A percentile compares a stretch with the other conserved stretches of the same genome.
phyloP scores from a whole-genome alignment of 768 basidiomycete species.

The Tylopilus cervinicoccineus region DNA sequence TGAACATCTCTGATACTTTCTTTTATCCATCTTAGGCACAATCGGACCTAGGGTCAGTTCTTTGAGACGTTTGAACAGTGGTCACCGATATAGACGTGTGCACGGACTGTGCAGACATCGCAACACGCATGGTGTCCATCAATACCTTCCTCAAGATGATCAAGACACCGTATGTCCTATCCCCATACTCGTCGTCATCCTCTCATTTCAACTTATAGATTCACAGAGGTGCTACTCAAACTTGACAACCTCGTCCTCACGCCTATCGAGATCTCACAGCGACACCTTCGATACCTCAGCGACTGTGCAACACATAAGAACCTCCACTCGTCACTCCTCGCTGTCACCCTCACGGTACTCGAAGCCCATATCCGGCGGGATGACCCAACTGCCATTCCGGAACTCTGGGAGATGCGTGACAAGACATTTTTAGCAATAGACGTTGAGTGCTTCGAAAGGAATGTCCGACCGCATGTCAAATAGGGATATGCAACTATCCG shows the following conservation, averaged over 20 bases:
- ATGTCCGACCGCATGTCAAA: slow-evolving; percentile 62
- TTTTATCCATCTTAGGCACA: slow-evolving; percentile 50
- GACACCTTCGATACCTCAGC: slow-evolving; percentile 67
- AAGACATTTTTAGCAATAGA: slow-evolving; percentile 74
- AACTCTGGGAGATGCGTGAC: slow-evolving; percentile 65
- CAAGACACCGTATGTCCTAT: slow-evolving; percentile 55
- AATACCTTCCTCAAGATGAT: slow-evolving; percentile 82
- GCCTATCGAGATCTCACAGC: slow-evolving; percentile 63
- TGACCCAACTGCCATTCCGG: slow-evolving; percentile 57
- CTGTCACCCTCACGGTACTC: slow-evolving; percentile 58
- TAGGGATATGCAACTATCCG: slow-evolving; percentile 82
- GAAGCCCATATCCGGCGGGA: slow-evolving; percentile 63
- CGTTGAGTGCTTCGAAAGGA: slow-evolving; percentile 74
- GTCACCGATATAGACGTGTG: slow-evolving; percentile 70
- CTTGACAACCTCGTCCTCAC: slow-evolving; percentile 66
- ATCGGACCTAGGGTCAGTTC: slow-evolving; percentile 73
- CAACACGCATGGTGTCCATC: slow-evolving; percentile 66
- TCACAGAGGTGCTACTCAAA: slow-evolving; percentile 69
- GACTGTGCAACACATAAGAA: slow-evolving; percentile 69
- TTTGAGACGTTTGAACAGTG: slow-evolving; percentile 73
- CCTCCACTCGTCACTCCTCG: slow-evolving; percentile 66
- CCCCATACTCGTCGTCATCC: background rate
- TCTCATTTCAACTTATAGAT: slow-evolving; percentile 33
- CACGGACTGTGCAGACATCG: slow-evolving; percentile 74
- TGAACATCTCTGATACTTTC: background rate